A percentile compares a stretch with the other conserved stretches of the same genome.
Conservation (phyloP, 2,329 filamentous ascomycete genomes). For the Laburnicola sp. region DNA sequence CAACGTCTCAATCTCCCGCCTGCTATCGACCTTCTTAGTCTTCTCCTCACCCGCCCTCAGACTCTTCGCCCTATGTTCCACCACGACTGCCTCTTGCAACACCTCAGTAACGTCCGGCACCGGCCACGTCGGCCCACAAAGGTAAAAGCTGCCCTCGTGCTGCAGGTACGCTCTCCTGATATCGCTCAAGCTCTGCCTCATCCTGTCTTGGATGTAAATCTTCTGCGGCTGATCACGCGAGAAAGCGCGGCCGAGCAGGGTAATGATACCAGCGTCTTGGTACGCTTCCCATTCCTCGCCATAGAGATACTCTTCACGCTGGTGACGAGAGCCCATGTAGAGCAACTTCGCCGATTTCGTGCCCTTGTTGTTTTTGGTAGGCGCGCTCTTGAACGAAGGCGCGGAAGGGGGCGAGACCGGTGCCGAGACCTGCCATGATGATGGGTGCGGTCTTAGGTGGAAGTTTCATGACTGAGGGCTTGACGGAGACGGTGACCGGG, state of each 20-base stretch:
- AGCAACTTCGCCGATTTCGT: conserved; percentile 90
- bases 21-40: conserved; percentile 76
- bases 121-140: conserved; percentile 97
- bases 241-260: conserved; percentile 89
- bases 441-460: conserved; percentile 83
- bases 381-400: conserved; percentile 98
- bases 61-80: conserved; percentile 66
- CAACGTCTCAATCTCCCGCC: conserved; percentile 92
- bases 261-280: conserved; percentile 91
- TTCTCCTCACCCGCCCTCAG: conserved; percentile 46
- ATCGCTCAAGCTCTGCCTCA: conserved; percentile 82
- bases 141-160: conserved; percentile 90
- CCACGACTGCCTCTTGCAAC: conserved; percentile 84
- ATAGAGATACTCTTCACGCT: conserved; percentile 98
- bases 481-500: conserved; percentile 87
- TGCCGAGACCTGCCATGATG: conserved; percentile 99
- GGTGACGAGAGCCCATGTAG: conserved; percentile 96
- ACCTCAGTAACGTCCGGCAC: conserved; percentile 96
- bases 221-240: conserved; percentile 96
- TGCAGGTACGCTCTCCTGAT: conserved; percentile 85
- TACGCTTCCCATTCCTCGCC: conserved; percentile 99
- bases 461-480: conserved; percentile 99
- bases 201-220: conserved; percentile 99
- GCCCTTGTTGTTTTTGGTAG: conserved; percentile 96
- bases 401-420: conserved; percentile 96